These are phyloP conservation scores for Carex scoparia DNA, from an alignment of 176 grass and related monocot genomes.

Conservation along the genomic window DNA sequence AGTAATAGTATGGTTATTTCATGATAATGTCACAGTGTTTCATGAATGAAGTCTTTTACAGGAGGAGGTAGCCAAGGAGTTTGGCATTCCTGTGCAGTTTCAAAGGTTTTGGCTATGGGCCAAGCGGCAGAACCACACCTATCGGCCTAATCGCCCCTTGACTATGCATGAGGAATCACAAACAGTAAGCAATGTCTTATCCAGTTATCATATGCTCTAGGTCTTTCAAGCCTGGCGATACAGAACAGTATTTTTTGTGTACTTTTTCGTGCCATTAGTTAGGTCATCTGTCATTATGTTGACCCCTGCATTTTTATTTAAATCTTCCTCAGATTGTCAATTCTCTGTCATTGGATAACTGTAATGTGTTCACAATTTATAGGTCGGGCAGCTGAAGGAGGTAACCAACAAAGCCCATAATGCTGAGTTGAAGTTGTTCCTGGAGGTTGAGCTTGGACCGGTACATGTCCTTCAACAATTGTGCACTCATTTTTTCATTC, in stretches of 20 bases:
- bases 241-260: background rate
- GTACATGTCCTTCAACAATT: constrained; percentile 29
- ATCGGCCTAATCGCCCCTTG: constrained; percentile 87
- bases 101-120: constrained; percentile 99
- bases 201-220: background rate
- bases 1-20: background rate
- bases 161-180: constrained; percentile 65
- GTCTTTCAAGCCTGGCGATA: background rate
- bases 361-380: constrained; percentile 30
- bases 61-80: constrained; percentile 96
- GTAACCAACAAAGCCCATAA: constrained; percentile 65
- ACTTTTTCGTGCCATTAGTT: background rate
- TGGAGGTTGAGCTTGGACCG: constrained; percentile 80
- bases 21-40: constrained; percentile 14
- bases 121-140: constrained; percentile 97
- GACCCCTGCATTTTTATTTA: background rate
- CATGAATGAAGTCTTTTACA: constrained; percentile 66
- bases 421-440: constrained; percentile 76
- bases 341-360: background rate
- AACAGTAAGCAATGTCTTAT: constrained; percentile 63
- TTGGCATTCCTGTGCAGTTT: constrained; percentile 77
- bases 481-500: background rate
- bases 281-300: background rate
- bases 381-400: constrained; percentile 90
- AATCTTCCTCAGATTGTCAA: background rate